Base-by-base conservation (phyloP, 805 yeast genomes). In the Naumovozyma baii region DNA sequence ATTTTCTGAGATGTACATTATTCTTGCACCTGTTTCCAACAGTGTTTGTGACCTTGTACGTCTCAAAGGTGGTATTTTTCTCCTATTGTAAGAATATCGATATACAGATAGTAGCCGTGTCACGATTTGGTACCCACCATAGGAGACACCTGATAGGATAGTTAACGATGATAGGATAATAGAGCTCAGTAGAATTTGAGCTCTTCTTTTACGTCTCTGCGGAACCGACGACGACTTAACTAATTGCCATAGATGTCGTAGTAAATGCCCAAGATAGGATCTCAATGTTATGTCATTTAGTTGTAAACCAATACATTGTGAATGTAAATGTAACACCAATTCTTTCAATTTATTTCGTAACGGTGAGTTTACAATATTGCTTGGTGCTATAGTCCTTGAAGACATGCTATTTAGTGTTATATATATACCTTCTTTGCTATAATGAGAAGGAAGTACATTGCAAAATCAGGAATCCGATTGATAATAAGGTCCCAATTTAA, bases 11-110 rank as follows among this genome's bases (percentile, higher is more conserved):
- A 59, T 51, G 35, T 55, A 57, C 54, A 59, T 48, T 14, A 57
- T 54, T 38, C 64, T 48, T 13, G 59, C 61, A 15, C 64, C 64
- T 26, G 56, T 50, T 7, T 46, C 50, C 29, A 58, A 41, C 31
- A 45, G 48, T 33, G 48, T 42, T 38, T 57, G 62, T 2, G 63
- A 58, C 33, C 61, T 46, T 10, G 60, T 53, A 25, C 60, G 44
- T 29, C 54, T 46, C 38, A 58, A 36, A 1, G 38, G 17, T 4
- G 46, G 42, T 26, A 29, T 33, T 8, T 34, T 38, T 3, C 22
- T 26, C 18, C 28, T 31, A 20, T 37, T 43, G 41, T 33, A 43
- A 13, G 45, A 33, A 33, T 36, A 40, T 12, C 37, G 40, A 37
- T 46, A 50, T 28, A 46, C 28, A 18, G 42, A 36, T 12, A 41